These are phyloP conservation scores for Apodospora peruviana DNA, from an alignment of 495 filamentous ascomycete species.

Conservation along the genomic window DNA sequence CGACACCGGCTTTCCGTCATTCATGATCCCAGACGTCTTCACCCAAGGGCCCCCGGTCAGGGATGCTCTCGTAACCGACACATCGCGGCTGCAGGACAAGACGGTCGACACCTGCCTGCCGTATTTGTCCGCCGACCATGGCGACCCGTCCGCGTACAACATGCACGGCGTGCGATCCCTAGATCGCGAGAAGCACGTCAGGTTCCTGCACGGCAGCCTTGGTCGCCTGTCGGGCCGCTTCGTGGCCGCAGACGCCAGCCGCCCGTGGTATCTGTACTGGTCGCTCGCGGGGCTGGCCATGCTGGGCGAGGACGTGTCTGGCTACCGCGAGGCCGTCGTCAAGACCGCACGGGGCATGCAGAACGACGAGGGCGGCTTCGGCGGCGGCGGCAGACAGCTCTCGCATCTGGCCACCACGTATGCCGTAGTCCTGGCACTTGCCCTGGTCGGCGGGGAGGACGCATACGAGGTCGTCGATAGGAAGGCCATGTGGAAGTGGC, in stretches of 20 bases:
- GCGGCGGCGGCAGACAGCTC: slow-evolving; percentile 84
- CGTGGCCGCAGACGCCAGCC: slow-evolving; percentile 68
- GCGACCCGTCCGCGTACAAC: slow-evolving; percentile 48
- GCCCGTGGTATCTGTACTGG: slow-evolving; percentile 96
- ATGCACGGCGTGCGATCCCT: slow-evolving; percentile 67
- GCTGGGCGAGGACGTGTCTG: slow-evolving; percentile 68
- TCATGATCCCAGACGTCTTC: slow-evolving; percentile 60
- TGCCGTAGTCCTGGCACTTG: slow-evolving; percentile 70
- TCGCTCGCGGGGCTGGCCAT: slow-evolving; percentile 63
- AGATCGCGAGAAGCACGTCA: slow-evolving; percentile 61
- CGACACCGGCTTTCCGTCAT: neutral
- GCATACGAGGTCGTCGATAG: slow-evolving; percentile 73
- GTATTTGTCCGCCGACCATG: slow-evolving; percentile 50
- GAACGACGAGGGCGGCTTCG: slow-evolving; percentile 81
- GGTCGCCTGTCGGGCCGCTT: slow-evolving; percentile 58
- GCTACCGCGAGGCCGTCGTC: slow-evolving; percentile 62
- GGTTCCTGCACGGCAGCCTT: slow-evolving; percentile 67
- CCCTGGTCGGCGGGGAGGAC: slow-evolving; percentile 67
- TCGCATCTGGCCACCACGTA: slow-evolving; percentile 88
- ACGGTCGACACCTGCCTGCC: slow-evolving; percentile 65
- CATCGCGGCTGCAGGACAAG: slow-evolving; percentile 60
- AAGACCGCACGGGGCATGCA: slow-evolving; percentile 73
- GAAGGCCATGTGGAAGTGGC: slow-evolving; percentile 80
- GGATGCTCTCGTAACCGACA: slow-evolving; percentile 63
- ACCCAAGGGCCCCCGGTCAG: slow-evolving; percentile 55